A percentile compares a stretch with the other conserved stretches of the same genome.
These are phyloP conservation scores for Agastache rugosa DNA, from an alignment of 257 asterid genomes.

Conservation along the genomic window DNA sequence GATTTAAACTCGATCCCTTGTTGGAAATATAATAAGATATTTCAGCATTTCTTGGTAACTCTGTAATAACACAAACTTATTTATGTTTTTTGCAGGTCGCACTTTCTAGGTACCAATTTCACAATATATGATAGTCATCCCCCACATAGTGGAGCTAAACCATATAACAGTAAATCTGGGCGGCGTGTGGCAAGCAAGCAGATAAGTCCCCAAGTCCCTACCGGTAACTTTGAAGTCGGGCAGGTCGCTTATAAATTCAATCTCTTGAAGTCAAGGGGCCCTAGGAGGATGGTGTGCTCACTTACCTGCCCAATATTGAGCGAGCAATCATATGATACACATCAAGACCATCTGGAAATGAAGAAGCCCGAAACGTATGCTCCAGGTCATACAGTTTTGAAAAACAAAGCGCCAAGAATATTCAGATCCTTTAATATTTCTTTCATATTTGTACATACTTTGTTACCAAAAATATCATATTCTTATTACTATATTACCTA, in stretches of 20 bases:
- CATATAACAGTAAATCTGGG: constrained; percentile 69
- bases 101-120: constrained; percentile 91
- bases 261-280: constrained; percentile 94
- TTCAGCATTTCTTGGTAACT: neutral
- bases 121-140: constrained; percentile 84
- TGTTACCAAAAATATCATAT: too few relatives aligned
- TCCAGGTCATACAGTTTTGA: constrained; percentile 55
- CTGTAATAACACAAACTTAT: constrained; percentile 3
- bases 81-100: constrained; percentile 61
- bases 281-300: constrained; percentile 84
- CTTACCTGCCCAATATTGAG: constrained; percentile 53
- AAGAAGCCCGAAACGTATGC: constrained; percentile 36
- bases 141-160: constrained; percentile 79
- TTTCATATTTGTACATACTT: too few relatives aligned
- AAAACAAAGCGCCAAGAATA: constrained; percentile 88
- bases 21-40: neutral
- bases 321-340: constrained; percentile 38
- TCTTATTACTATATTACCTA: too few relatives aligned
- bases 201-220: constrained; percentile 89
- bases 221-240: constrained; percentile 86
- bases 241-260: constrained; percentile 81
- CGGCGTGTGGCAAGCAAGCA: constrained; percentile 89
- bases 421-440: too few relatives aligned
- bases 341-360: constrained; percentile 39
- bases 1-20: neutral